phyloP scores from a whole-genome alignment of 1,284 basidiomycete genomes.

The Paramarasmius palmivorus region DNA sequence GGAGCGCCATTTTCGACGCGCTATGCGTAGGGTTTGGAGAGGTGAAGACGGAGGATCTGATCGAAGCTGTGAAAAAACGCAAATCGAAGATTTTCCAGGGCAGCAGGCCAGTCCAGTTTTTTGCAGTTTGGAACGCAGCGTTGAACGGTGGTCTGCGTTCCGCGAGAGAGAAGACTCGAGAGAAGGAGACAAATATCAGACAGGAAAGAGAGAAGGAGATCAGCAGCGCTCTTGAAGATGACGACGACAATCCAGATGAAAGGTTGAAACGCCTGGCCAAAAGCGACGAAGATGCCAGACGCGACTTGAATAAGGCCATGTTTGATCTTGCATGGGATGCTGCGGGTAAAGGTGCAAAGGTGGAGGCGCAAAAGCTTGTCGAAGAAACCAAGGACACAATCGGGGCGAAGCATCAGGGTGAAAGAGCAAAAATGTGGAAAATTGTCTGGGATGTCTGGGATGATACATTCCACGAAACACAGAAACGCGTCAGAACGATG shows the following conservation, averaged over 20 bases:
- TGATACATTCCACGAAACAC: background rate
- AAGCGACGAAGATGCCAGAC: no score
- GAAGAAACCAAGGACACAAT: background rate
- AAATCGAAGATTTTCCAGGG: background rate
- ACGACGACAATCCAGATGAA: background rate
- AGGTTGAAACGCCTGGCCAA: no score
- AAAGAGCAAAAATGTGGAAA: background rate
- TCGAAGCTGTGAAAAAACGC: background rate
- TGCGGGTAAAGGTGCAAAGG: background rate
- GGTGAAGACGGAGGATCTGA: background rate
- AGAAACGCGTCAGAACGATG: background rate
- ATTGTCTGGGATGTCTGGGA: background rate
- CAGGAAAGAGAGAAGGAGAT: background rate
- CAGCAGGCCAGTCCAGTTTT: background rate
- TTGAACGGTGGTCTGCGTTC: background rate
- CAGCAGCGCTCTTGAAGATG: background rate
- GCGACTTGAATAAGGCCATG: background rate
- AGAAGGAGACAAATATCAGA: background rate
- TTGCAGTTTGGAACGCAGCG: background rate
- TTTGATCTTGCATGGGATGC: slow-evolving; percentile 5
- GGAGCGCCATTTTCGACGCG: background rate
- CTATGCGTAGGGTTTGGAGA: background rate
- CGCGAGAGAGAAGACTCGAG: background rate
- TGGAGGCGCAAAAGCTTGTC: background rate
- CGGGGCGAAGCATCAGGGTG: background rate